These are phyloP conservation scores for Periconia digitata DNA, from an alignment of 2,329 filamentous ascomycete species.

Conservation along the genomic window DNA sequence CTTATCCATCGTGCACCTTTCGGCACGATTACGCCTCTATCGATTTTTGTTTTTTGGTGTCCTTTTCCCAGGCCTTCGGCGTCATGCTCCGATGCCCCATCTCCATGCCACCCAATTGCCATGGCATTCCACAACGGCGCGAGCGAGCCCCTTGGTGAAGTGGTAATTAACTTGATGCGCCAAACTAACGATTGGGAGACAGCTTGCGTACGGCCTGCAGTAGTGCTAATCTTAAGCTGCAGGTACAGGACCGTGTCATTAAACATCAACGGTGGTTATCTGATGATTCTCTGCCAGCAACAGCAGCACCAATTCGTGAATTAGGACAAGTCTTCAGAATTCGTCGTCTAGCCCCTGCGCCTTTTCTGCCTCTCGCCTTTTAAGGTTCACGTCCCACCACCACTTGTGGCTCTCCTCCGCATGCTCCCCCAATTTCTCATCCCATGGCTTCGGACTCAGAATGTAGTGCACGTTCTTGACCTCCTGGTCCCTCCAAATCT, in stretches of 20 bases:
- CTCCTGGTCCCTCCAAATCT: conserved; percentile 61
- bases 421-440: conserved; percentile 51
- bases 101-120: too few species aligned
- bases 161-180: neutral
- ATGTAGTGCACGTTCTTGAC: conserved; percentile 67
- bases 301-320: neutral
- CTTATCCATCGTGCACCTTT: too few species aligned
- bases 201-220: conserved; percentile 2
- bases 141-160: neutral
- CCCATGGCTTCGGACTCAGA: conserved; percentile 64
- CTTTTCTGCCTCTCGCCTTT: conserved; percentile 53
- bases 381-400: conserved; percentile 59
- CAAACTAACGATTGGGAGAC: neutral
- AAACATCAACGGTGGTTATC: neutral
- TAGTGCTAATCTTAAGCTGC: conserved; percentile 11
- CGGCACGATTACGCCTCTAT: neutral
- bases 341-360: conserved; percentile 52
- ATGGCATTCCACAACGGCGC: too few species aligned
- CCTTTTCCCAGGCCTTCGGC: too few species aligned
- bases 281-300: neutral
- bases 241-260: conserved; percentile 7
- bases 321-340: conserved; percentile 40
- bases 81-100: too few species aligned
- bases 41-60: neutral
- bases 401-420: conserved; percentile 56